Conservation (phyloP, 495 filamentous ascomycete genomes). For the Jackrogersella multiformis region DNA sequence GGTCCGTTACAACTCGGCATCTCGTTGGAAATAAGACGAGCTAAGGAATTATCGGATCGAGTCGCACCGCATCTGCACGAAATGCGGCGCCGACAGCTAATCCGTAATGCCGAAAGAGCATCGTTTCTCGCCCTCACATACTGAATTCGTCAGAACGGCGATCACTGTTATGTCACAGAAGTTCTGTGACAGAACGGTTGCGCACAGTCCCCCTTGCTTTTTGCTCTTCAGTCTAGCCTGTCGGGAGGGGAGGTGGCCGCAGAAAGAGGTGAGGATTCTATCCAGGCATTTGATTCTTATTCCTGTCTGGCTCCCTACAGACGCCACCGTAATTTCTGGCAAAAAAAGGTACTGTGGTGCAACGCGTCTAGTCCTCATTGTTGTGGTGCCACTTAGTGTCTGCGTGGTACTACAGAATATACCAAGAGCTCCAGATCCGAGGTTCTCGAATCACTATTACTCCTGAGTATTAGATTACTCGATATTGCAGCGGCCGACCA, state of each 20-base stretch:
- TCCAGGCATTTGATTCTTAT: slow-evolving; percentile 15
- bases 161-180: slow-evolving; percentile 26
- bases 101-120: slow-evolving; percentile 20
- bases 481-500: slow-evolving; percentile 18
- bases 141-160: slow-evolving; percentile 21
- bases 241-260: slow-evolving; percentile 25
- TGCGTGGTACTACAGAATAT: slow-evolving; percentile 29
- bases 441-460: slow-evolving; percentile 15
- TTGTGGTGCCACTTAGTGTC: slow-evolving; percentile 26
- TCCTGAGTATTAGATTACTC: slow-evolving; percentile 17
- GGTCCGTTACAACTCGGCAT: slow-evolving; percentile 14
- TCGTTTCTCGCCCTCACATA: slow-evolving; percentile 16
- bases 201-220: slow-evolving; percentile 26
- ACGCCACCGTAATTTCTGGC: slow-evolving; percentile 31
- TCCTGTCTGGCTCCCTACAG: slow-evolving; percentile 27
- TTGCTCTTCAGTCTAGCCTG: slow-evolving; percentile 19
- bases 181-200: slow-evolving; percentile 22
- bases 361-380: slow-evolving; percentile 13
- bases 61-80: slow-evolving; percentile 38
- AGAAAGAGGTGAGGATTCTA: slow-evolving; percentile 11
- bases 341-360: slow-evolving; percentile 25
- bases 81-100: slow-evolving; percentile 26
- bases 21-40: slow-evolving; percentile 9
- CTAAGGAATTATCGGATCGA: slow-evolving; percentile 37
- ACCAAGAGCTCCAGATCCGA: slow-evolving; percentile 18